These are phyloP conservation scores for Xylaria intraflava DNA, from an alignment of 495 filamentous ascomycete species.

Conservation along the genomic window DNA sequence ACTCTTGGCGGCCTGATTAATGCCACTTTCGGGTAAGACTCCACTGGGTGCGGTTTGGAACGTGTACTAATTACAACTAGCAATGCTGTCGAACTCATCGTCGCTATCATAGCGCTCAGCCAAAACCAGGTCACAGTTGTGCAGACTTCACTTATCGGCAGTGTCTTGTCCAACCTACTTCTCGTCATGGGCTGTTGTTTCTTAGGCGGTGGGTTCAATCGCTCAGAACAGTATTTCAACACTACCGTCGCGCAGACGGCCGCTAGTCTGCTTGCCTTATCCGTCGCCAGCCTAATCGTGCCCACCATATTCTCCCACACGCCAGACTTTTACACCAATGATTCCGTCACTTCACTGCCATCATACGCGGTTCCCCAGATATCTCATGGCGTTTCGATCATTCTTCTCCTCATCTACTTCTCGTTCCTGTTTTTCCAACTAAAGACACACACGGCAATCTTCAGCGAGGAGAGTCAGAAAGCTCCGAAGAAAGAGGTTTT, in stretches of 20 bases:
- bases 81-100: conserved; percentile 89
- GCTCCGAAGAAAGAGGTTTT: conserved; percentile 41
- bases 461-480: conserved; percentile 68
- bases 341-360: conserved; percentile 15
- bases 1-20: conserved; percentile 82
- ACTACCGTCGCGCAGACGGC: conserved; percentile 90
- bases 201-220: conserved; percentile 76
- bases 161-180: conserved; percentile 85
- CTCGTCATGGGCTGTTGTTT: conserved; percentile 92
- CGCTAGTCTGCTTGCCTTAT: conserved; percentile 70
- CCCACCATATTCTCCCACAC: conserved; percentile 66
- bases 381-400: conserved; percentile 65
- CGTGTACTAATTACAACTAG: conserved; percentile 30
- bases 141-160: conserved; percentile 85
- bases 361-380: conserved; percentile 45
- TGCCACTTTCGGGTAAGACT: conserved; percentile 72
- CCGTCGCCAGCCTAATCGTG: conserved; percentile 75
- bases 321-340: conserved; percentile 23
- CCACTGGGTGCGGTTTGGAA: conserved; percentile 8
- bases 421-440: conserved; percentile 79
- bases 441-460: conserved; percentile 66
- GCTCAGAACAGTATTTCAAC: conserved; percentile 85
- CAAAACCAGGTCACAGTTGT: conserved; percentile 76
- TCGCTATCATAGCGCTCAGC: conserved; percentile 74
- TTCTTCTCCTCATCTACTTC: conserved; percentile 69